These are phyloP conservation scores for Yarrowia keelungensis DNA, from an alignment of 805 yeast species.

Conservation along the genomic window DNA sequence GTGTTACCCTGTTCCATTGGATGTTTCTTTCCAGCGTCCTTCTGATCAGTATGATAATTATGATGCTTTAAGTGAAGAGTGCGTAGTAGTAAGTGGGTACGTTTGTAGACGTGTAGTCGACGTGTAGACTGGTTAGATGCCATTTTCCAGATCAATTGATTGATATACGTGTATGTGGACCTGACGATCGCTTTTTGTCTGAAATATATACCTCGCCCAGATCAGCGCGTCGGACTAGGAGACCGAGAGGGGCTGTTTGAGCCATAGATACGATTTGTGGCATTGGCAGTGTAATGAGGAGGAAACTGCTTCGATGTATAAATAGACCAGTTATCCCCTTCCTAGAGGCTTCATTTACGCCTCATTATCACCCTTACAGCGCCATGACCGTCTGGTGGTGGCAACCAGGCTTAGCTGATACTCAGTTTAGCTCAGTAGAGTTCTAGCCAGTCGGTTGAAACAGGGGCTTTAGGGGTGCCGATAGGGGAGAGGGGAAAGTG, in stretches of 20 bases:
- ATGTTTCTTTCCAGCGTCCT: conserved; percentile 28
- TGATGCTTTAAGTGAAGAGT: conserved; percentile 20
- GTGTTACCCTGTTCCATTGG: conserved; percentile 38
- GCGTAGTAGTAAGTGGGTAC: not conserved
- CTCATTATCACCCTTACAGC: no score
- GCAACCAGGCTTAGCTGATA: conserved; percentile 4
- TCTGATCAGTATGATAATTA: conserved; percentile 33
- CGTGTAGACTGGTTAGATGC: not conserved
- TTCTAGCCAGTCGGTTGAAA: conserved; percentile 4
- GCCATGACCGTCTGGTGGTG: not conserved
- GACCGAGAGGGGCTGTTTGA: no score
- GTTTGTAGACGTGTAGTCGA: not conserved
- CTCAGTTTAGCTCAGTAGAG: conserved; percentile 12
- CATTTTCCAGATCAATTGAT: not conserved
- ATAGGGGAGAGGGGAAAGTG: no score
- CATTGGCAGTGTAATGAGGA: no score
- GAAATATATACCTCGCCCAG: not conserved
- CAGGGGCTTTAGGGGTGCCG: conserved; percentile 16
- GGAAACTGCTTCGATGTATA: not conserved
- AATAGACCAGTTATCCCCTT: not conserved
- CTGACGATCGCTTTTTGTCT: not conserved
- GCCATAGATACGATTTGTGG: no score
- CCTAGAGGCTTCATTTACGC: no score
- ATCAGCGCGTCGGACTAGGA: not conserved
- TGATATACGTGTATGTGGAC: conserved; percentile 7